Evolutionary conservation across 2,329 filamentous ascomycete genomes (phyloP), one percentile per base, ranked within the genome.

Genomic region (Aspergillus oerlinghausenensis): DNA sequence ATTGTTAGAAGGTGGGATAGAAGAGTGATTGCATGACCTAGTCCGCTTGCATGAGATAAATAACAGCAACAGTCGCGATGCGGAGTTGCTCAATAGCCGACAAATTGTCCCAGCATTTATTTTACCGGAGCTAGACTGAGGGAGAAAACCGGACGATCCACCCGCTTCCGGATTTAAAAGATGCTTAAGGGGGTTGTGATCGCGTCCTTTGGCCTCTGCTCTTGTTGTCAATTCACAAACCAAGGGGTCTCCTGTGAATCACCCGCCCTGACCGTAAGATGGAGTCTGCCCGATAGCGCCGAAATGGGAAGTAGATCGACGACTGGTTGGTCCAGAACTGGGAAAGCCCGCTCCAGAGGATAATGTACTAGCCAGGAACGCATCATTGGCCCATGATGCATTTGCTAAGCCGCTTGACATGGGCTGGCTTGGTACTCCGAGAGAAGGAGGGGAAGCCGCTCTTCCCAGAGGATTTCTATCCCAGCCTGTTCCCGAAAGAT

Each of bases 201-300:
- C 21, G 21, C 11, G 43, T 26, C 43, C 23, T 5, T 19, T 23
- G 25, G 19, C 11, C 10, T 7, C 43, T 23, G 14, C 5, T 47
- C 3, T 19, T 10, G 11, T 47, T 47, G 19, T 47, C 23, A 14
- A 23, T 21, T 25, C 21, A 43, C 43, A 21, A 26, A 51, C n/a
- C 21, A 21, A 38, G 21, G 19, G 7, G 6, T 10, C 19, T 45
- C n/a, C 8, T 14, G 19, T 21, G 42, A 45, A 66, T 78, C 75
- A 79, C 52, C 77, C 77, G 42, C 75, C 75, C 63, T 82, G 79
- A 28, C 77, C 77, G 60, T 75, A 78, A 25, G 77, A 77, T 23
- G 79, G 78, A 32, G 76, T 80, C 55, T 77, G 75, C 5, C 74
- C 74, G 55, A 80, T 76, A 48, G 71, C 70, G 32, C 74, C 74